These are phyloP conservation scores for Ciborinia camelliae DNA, from an alignment of 2,329 filamentous ascomycete genomes.

Conservation along the genomic window DNA sequence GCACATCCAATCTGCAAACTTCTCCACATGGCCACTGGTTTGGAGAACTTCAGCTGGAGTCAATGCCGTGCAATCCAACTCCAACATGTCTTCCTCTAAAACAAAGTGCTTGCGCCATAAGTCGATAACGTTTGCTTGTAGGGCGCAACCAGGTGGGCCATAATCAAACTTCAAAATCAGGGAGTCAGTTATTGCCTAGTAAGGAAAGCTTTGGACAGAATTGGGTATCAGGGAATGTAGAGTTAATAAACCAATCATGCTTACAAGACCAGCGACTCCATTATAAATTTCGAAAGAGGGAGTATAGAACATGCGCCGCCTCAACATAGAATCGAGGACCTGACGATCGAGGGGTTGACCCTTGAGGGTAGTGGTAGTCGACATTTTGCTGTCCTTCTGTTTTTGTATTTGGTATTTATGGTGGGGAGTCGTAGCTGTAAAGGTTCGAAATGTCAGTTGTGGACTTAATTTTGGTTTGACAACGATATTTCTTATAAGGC, in stretches of 20 bases:
- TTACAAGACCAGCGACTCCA: slow-evolving; percentile 75
- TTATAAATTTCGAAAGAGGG: slow-evolving; percentile 95
- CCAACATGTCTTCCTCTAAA: slow-evolving; percentile 70
- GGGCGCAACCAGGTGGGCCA: slow-evolving; percentile 57
- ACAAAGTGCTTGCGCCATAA: slow-evolving; percentile 74
- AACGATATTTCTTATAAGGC: slow-evolving; percentile 39
- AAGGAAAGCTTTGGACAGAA: background rate
- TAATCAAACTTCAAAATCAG: slow-evolving; percentile 5
- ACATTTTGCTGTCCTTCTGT: slow-evolving; percentile 43
- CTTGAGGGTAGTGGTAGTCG: slow-evolving; percentile 72
- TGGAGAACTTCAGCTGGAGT: slow-evolving; percentile 93
- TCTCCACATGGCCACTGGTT: slow-evolving; percentile 94
- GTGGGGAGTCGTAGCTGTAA: slow-evolving; percentile 39
- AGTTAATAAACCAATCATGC: slow-evolving; percentile 36
- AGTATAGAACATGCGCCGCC: slow-evolving; percentile 89
- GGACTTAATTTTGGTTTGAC: slow-evolving; percentile 21
- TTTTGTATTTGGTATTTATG: slow-evolving; percentile 36
- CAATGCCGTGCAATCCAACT: slow-evolving; percentile 81
- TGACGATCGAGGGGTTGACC: slow-evolving; percentile 85
- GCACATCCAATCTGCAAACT: slow-evolving; percentile 96
- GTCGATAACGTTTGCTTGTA: slow-evolving; percentile 68
- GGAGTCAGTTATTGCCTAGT: background rate
- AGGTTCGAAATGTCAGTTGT: slow-evolving; percentile 37
- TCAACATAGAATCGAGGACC: slow-evolving; percentile 78
- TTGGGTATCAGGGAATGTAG: background rate